These are phyloP conservation scores for Barnettozyma californica DNA, from an alignment of 805 yeast species.

Conservation along the genomic window DNA sequence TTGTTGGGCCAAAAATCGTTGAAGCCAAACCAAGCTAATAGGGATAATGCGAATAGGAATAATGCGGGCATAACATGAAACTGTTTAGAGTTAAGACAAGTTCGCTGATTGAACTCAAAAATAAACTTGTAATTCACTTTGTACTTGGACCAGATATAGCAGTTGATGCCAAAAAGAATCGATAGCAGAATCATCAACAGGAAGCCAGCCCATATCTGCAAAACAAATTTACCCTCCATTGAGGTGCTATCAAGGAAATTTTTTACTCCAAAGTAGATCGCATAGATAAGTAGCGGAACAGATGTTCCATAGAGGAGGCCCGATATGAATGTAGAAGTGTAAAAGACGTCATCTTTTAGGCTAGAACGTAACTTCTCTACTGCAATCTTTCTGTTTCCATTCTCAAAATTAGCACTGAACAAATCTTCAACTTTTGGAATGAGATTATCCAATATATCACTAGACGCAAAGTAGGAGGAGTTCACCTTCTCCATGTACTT, in stretches of 20 bases:
- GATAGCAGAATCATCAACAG: conserved; percentile 57
- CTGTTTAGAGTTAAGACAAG: conserved; percentile 61
- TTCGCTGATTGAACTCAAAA: conserved; percentile 75
- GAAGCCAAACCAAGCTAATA: conserved; percentile 76
- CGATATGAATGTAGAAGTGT: conserved; percentile 44
- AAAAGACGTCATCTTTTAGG: conserved; percentile 32
- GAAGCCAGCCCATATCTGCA: conserved; percentile 94
- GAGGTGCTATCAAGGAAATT: conserved; percentile 36
- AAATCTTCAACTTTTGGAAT: conserved; percentile 60
- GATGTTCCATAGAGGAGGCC: conserved; percentile 71
- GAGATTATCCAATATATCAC: conserved; percentile 63
- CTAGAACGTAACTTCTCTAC: conserved; percentile 61
- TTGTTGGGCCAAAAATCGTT: conserved; percentile 55
- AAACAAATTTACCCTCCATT: conserved; percentile 53
- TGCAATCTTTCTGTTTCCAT: conserved; percentile 61
- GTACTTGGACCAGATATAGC: conserved; percentile 64
- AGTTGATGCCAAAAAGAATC: conserved; percentile 60
- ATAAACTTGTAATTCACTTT: conserved; percentile 89
- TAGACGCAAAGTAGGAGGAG: conserved; percentile 50
- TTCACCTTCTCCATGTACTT: conserved; percentile 56
- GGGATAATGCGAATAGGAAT: conserved; percentile 47
- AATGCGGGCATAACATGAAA: conserved; percentile 60
- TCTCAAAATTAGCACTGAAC: conserved; percentile 60
- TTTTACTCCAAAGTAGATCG: conserved; percentile 46
- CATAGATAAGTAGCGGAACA: conserved; percentile 59